Evolutionary conservation across 2,329 filamentous ascomycete genomes (phyloP).

Genomic region (Nannizziopsis arthrosporioides): DNA sequence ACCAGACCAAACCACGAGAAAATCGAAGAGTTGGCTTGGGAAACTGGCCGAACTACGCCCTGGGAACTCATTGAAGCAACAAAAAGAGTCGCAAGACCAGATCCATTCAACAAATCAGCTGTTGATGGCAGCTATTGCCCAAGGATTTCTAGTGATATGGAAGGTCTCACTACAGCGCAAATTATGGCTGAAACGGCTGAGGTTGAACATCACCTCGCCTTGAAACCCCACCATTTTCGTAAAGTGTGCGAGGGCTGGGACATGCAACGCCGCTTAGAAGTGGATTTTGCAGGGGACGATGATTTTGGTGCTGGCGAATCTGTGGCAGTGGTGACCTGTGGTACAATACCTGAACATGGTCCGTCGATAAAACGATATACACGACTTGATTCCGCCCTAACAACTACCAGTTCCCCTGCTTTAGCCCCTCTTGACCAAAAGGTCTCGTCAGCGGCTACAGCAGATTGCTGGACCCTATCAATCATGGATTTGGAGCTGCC

Average conservation of each 20-base stretch:
- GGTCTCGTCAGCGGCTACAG: neutral
- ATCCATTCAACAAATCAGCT: conserved; percentile 59
- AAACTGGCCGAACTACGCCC: conserved; percentile 61
- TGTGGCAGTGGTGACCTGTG: conserved; percentile 62
- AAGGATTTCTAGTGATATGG: conserved; percentile 60
- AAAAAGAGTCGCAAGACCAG: conserved; percentile 56
- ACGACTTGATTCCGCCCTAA: conserved; percentile 34
- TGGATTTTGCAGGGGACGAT: conserved; percentile 80
- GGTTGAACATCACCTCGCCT: conserved; percentile 62
- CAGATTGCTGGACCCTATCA: conserved; percentile 53
- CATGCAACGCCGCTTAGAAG: conserved; percentile 72
- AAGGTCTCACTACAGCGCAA: conserved; percentile 60
- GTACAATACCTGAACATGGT: conserved; percentile 48
- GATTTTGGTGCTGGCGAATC: conserved; percentile 63
- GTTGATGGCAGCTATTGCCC: conserved; percentile 68
- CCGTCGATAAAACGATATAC: conserved; percentile 47
- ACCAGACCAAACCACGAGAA: conserved; percentile 41
- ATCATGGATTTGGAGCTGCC: conserved; percentile 50
- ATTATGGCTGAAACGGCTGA: conserved; percentile 65
- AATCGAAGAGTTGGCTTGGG: conserved; percentile 60
- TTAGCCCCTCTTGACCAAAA: neutral
- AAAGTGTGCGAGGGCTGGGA: conserved; percentile 77
- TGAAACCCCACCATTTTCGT: conserved; percentile 66
- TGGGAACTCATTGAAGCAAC: conserved; percentile 76
- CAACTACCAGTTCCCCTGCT: neutral